These are phyloP conservation scores for Lasiodiplodia sp. DNA, from an alignment of 2,329 filamentous ascomycete genomes.

Conservation along the genomic window DNA sequence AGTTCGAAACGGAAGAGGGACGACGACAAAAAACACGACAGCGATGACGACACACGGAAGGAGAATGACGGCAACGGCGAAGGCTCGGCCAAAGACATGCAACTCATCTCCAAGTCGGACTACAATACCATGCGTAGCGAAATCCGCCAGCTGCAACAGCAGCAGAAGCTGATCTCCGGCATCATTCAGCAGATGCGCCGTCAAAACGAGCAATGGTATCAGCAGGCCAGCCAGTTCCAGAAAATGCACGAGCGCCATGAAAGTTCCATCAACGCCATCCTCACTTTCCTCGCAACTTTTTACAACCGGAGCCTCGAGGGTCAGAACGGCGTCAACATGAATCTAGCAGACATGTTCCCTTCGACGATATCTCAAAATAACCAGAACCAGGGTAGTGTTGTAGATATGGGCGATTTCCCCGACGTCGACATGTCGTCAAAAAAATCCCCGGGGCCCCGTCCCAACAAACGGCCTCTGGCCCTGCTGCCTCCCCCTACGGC, in stretches of 20 bases:
- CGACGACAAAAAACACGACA: constrained; percentile 74
- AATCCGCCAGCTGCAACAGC: constrained; percentile 79
- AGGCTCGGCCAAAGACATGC: constrained; percentile 47
- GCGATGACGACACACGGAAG: constrained; percentile 66
- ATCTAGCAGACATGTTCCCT: constrained; percentile 83
- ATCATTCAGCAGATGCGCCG: constrained; percentile 81
- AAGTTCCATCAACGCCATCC: constrained; percentile 97
- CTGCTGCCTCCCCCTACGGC: constrained; percentile 44
- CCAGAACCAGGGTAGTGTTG: constrained; percentile 64
- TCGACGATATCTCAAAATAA: constrained; percentile 63
- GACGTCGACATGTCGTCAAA: constrained; percentile 41
- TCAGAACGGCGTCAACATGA: constrained; percentile 78
- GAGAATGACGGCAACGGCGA: constrained; percentile 48
- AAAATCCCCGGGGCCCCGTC: constrained; percentile 45
- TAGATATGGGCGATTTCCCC: constrained; percentile 66
- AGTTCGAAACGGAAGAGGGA: constrained; percentile 57
- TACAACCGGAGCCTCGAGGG: constrained; percentile 94
- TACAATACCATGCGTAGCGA: constrained; percentile 80
- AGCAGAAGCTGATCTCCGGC: constrained; percentile 84
- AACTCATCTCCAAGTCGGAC: constrained; percentile 72
- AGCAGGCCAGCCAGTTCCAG: constrained; percentile 88
- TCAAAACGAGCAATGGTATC: constrained; percentile 87
- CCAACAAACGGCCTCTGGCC: constrained; percentile 44
- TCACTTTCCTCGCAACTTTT: constrained; percentile 95
- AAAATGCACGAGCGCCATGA: constrained; percentile 95